phyloP scores from a whole-genome alignment of 2,329 filamentous ascomycete genomes.

The Pochonia chlamydosporia region DNA sequence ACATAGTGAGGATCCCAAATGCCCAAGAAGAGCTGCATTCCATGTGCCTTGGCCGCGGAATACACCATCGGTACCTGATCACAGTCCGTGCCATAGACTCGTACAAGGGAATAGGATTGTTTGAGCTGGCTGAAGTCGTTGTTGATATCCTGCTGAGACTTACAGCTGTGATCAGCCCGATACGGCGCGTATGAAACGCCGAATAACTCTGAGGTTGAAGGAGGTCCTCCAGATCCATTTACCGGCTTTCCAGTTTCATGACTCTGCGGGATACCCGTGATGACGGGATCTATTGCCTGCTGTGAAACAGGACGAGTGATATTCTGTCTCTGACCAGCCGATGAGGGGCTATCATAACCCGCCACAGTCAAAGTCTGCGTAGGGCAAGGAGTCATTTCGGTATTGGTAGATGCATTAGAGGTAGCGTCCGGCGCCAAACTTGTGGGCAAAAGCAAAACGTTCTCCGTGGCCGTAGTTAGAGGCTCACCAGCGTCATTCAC shows the following conservation, averaged over 20 bases:
- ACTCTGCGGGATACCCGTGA: neutral
- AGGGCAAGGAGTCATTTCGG: slow-evolving; percentile 1
- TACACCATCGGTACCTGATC: slow-evolving; percentile 61
- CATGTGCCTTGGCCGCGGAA: slow-evolving; percentile 55
- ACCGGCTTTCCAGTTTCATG: neutral
- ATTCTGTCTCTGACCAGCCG: neutral
- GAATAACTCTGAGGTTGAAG: slow-evolving; percentile 19
- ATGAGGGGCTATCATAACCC: neutral
- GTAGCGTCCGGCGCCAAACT: slow-evolving; percentile 7
- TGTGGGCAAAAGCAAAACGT: slow-evolving; percentile 18
- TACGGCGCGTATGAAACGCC: slow-evolving; percentile 46
- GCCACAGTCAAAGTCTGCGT: slow-evolving; percentile 5
- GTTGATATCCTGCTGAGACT: slow-evolving; percentile 55
- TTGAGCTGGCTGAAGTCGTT: slow-evolving; percentile 55
- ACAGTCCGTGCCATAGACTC: slow-evolving; percentile 78
- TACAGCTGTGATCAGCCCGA: slow-evolving; percentile 55
- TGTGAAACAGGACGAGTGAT: neutral
- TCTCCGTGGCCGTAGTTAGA: slow-evolving; percentile 36
- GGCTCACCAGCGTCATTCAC: slow-evolving; percentile 52
- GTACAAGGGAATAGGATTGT: slow-evolving; percentile 54
- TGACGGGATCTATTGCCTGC: neutral
- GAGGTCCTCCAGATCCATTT: neutral
- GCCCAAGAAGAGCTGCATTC: slow-evolving; percentile 68
- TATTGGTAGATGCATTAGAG: slow-evolving; percentile 1
- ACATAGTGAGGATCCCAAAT: slow-evolving; percentile 60